phyloP scores from a whole-genome alignment of 495 filamentous ascomycete genomes.

The Lasiosphaeria hispida region DNA sequence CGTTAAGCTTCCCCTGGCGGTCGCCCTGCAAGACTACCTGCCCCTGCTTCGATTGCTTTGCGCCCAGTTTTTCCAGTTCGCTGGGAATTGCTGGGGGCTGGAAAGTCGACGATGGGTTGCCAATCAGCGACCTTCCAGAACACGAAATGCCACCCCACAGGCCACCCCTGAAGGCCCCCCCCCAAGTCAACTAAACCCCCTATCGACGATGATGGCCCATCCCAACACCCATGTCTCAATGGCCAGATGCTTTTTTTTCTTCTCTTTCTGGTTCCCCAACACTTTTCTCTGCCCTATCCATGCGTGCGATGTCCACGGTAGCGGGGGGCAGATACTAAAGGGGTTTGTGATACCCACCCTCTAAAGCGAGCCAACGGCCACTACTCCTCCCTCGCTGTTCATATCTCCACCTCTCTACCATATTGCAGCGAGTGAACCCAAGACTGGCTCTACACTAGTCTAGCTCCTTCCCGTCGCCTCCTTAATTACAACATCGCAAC shows the following conservation, averaged over 20 bases:
- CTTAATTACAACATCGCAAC: no score
- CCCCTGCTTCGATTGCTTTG: not conserved
- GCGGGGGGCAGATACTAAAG: no score
- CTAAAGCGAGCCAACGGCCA: not conserved
- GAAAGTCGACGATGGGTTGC: not conserved
- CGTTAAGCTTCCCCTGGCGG: not conserved
- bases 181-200: not conserved
- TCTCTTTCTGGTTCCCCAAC: not conserved
- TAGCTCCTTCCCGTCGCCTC: no score
- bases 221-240: slow-evolving; percentile 2
- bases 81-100: not conserved
- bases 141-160: slow-evolving; percentile 9
- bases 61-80: slow-evolving; percentile 14
- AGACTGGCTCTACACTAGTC: no score
- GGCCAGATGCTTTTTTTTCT: slow-evolving; percentile 8
- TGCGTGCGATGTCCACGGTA: not conserved
- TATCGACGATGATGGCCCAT: not conserved
- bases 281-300: not conserved
- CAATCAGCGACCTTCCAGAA: slow-evolving; percentile 16
- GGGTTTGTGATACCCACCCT: slow-evolving; percentile 2
- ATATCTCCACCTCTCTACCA: no score
- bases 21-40: slow-evolving; percentile 3
- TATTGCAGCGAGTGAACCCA: no score
- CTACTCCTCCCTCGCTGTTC: not conserved
- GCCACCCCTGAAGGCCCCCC: not conserved